These are phyloP conservation scores for Chlamydomonas sphaeroides DNA, from an alignment of 139 green algal genomes.

Conservation along the genomic window DNA sequence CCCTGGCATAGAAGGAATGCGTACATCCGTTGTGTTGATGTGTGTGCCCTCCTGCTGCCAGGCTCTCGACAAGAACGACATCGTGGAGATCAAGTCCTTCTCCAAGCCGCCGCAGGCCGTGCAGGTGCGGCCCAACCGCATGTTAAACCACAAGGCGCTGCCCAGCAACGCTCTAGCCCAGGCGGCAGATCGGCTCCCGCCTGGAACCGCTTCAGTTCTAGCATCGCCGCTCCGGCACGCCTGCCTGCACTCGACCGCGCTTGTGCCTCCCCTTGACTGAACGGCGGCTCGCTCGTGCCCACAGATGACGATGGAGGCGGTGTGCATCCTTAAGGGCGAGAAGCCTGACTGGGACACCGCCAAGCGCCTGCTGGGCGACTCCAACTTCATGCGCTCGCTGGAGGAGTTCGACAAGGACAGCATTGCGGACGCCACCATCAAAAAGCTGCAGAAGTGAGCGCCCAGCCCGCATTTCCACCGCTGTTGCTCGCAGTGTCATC, in stretches of 20 bases:
- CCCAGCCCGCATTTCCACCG: background rate
- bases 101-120: slow-evolving; percentile 84
- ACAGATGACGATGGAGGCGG: slow-evolving; percentile 86
- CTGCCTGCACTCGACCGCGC: no score
- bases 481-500: no score
- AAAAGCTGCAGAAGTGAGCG: slow-evolving; percentile 61
- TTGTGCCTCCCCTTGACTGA: no score
- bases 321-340: slow-evolving; percentile 81
- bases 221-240: no score
- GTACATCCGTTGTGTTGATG: no score
- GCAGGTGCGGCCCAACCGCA: slow-evolving; percentile 9
- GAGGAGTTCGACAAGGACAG: slow-evolving; percentile 90
- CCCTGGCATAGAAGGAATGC: no score
- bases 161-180: background rate
- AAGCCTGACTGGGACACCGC: slow-evolving; percentile 88
- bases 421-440: slow-evolving; percentile 72
- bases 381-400: slow-evolving; percentile 80
- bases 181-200: no score
- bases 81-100: slow-evolving; percentile 89
- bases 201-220: no score
- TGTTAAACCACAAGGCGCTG: background rate
- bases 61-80: slow-evolving; percentile 75
- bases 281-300: no score
- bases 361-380: slow-evolving; percentile 79
- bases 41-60: no score